Base-by-base conservation (phyloP, 495 filamentous ascomycete species). In the Hapsidospora chrysogenum region DNA sequence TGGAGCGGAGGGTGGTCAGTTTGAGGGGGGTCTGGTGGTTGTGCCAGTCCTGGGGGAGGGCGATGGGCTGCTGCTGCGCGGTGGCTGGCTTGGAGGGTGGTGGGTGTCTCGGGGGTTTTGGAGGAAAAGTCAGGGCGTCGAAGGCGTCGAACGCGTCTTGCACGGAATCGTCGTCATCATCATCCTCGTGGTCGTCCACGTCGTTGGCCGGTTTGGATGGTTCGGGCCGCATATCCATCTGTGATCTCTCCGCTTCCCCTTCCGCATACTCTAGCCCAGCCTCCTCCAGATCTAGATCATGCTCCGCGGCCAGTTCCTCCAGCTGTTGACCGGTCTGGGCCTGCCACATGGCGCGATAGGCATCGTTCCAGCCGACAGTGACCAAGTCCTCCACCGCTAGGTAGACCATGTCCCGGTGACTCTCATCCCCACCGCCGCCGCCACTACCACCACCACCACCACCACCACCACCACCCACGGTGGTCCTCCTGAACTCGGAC, bases 371-470 rank as follows among this genome's bases (percentile, higher is more conserved):
- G 14, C 61, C 61, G 22, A 61, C 52, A 0, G 50, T 45, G 10
- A 43, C 47, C 29, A 63, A 37, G 37, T 57, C 56, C 25, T 56
- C 49, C 3, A 65, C 52, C 18, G 61, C 33, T 29, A 62, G 36
- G 32, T 50, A 60, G 21, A 53, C 47, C 49, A 53, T 54, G 9
- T 2, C 1, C 28, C 20, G 20, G 22, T 30, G 15, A 17, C 29
- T 29, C 31, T 29, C 11, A 9, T 30, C 25, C 17, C 17, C 6
- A 23, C 28, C 9, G 20, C n/a, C 26, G 2, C 35, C 29, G 22
- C 14, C 26, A 14, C 10, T 32, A 21, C 9, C 17, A 1, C n/a
- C 21, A n/a, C 38, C 25, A 7, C 23, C 37, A 5, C 17, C 27
- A 10, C 10, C 21, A 15, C 32, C 40, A n/a, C 17, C 23, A 9